Conservation (phyloP, 345 rosid genomes). For the Camelina neglecta region DNA sequence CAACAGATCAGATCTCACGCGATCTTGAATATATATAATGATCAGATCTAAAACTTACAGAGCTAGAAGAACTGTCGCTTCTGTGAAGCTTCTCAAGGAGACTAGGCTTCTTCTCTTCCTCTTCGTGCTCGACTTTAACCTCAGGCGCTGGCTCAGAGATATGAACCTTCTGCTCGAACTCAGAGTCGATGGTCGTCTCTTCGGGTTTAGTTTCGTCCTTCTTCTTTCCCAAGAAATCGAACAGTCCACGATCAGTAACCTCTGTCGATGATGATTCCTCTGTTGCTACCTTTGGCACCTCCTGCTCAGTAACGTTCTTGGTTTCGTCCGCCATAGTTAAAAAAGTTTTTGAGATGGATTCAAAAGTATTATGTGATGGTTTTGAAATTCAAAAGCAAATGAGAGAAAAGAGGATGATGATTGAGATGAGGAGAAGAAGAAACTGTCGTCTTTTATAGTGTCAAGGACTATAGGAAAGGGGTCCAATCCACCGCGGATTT, state of each 20-base stretch:
- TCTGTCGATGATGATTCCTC: slow-evolving; percentile 49
- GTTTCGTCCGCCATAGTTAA: slow-evolving; percentile 61
- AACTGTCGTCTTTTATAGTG: slow-evolving; percentile 34
- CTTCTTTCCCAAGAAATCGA: slow-evolving; percentile 82
- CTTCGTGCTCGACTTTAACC: slow-evolving; percentile 45
- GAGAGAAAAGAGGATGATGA: not conserved
- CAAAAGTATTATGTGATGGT: not conserved
- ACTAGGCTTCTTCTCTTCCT: slow-evolving; percentile 55
- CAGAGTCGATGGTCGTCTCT: slow-evolving; percentile 57
- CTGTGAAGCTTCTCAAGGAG: slow-evolving; percentile 77
- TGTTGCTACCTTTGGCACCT: slow-evolving; percentile 40
- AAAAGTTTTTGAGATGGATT: not conserved
- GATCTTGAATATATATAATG: not conserved
- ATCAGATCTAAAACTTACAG: slow-evolving; percentile 63
- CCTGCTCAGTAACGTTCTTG: slow-evolving; percentile 54
- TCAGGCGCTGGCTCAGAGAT: slow-evolving; percentile 52
- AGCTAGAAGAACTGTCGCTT: slow-evolving; percentile 80
- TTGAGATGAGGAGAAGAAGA: not conserved
- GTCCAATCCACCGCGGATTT: slow-evolving; percentile 41
- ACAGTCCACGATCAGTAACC: slow-evolving; percentile 73
- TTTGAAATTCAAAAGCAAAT: slow-evolving; percentile 13
- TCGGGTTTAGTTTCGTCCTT: slow-evolving; percentile 64
- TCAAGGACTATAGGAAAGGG: not conserved
- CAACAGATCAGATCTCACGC: slow-evolving; percentile 7
- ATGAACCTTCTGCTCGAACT: slow-evolving; percentile 70